Evolutionary conservation across 2,329 filamentous ascomycete genomes (phyloP).

Genomic region (Ascochyta lentis): DNA sequence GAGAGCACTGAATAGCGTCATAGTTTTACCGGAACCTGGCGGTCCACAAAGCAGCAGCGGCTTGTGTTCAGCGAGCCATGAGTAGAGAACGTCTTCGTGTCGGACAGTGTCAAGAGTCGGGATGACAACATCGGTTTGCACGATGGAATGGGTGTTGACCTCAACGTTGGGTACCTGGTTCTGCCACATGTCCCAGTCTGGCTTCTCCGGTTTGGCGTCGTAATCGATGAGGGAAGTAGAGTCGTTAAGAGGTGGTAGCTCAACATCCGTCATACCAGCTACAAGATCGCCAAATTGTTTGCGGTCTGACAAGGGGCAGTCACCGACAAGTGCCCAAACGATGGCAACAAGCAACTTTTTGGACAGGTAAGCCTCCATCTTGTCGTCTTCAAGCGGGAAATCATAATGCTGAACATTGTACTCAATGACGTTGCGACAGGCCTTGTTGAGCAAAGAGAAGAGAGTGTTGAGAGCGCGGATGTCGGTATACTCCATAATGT

Average conservation of each 20-base stretch:
- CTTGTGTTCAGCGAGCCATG: conserved; percentile 98
- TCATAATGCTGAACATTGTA: conserved; percentile 95
- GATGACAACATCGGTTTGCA: conserved; percentile 97
- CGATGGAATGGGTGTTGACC: conserved; percentile 97
- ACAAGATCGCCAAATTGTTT: conserved; percentile 89
- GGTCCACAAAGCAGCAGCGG: conserved; percentile 94
- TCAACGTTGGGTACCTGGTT: conserved; percentile 93
- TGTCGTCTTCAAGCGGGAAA: conserved; percentile 88
- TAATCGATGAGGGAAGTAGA: conserved; percentile 92
- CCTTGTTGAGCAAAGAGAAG: conserved; percentile 95
- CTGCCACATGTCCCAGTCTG: conserved; percentile 93
- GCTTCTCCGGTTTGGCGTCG: conserved; percentile 84
- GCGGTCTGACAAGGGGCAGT: conserved; percentile 86
- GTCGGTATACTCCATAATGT: conserved; percentile 98
- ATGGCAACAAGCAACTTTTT: conserved; percentile 94
- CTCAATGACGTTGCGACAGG: conserved; percentile 88
- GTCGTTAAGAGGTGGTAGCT: conserved; percentile 79
- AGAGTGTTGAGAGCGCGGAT: conserved; percentile 89
- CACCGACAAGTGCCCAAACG: conserved; percentile 95
- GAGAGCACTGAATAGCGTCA: conserved; percentile 98
- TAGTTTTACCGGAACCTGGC: conserved; percentile 98
- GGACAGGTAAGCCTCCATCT: conserved; percentile 85
- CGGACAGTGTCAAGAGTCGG: conserved; percentile 96
- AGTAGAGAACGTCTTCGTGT: conserved; percentile 99
- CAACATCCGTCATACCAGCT: conserved; percentile 81